Evolutionary conservation across 1,284 basidiomycete genomes (phyloP).

Genomic region (Schizophyllum amplum): DNA sequence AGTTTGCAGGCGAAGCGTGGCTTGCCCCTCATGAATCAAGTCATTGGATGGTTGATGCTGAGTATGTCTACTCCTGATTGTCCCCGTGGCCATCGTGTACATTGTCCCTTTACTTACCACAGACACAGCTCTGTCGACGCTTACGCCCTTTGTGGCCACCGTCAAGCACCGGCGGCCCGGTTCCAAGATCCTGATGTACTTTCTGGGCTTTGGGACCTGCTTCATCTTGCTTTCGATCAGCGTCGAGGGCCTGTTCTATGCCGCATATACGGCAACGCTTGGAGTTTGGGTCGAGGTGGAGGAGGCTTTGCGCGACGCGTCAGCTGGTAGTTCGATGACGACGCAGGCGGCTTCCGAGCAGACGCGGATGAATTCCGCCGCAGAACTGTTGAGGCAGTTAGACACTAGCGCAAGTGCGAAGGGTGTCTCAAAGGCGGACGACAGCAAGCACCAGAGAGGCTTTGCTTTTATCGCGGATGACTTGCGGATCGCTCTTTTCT

Average conservation of each 20-base stretch:
- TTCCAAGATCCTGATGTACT: constrained; percentile 50
- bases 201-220: constrained; percentile 68
- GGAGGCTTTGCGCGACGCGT: constrained; percentile 26
- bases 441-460: no score
- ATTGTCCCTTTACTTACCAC: constrained; percentile 2
- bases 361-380: no score
- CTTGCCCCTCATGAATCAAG: constrained; percentile 56
- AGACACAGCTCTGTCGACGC: constrained; percentile 34
- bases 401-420: no score
- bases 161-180: constrained; percentile 27
- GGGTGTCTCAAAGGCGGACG: no score
- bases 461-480: constrained; percentile 56
- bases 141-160: constrained; percentile 39
- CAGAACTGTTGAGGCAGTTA: no score
- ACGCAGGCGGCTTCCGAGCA: background rate
- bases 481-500: constrained; percentile 71
- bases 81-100: background rate
- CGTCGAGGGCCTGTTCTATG: constrained; percentile 78
- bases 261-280: constrained; percentile 57
- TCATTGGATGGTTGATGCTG: constrained; percentile 60
- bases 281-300: constrained; percentile 71
- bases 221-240: constrained; percentile 81
- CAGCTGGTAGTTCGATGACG: constrained; percentile 3
- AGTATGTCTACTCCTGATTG: constrained; percentile 31
- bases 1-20: constrained; percentile 63